phyloP scores from a whole-genome alignment of 306 rosid species.

The Cicer chorassanicum region DNA sequence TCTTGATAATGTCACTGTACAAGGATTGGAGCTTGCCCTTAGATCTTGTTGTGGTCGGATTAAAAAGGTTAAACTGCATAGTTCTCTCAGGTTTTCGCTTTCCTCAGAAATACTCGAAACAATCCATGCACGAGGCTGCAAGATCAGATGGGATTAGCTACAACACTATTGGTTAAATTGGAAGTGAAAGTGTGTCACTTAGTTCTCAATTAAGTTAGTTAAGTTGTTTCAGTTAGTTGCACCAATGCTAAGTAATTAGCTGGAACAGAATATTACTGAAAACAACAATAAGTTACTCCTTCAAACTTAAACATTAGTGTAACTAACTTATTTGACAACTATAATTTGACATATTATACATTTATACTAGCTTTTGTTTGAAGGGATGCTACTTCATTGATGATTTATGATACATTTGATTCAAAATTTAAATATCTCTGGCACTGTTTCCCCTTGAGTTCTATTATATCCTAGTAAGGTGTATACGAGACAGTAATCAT shows the following conservation, averaged over 20 bases:
- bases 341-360: too few relatives aligned
- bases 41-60: constrained; percentile 57
- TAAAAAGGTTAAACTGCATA: constrained; percentile 62
- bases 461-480: background rate
- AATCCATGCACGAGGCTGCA: constrained; percentile 60
- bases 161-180: background rate
- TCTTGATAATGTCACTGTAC: constrained; percentile 53
- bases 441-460: background rate
- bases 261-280: background rate
- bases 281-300: background rate
- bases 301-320: background rate
- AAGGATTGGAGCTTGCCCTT: constrained; percentile 69
- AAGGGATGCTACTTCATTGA: constrained; percentile 29
- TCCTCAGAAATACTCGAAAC: constrained; percentile 56
- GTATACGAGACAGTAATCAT: constrained; percentile 3
- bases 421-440: background rate
- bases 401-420: background rate
- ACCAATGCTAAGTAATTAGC: background rate
- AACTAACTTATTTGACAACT: background rate
- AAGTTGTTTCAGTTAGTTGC: background rate
- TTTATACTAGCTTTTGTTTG: constrained; percentile 31
- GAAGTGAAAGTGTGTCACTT: background rate
- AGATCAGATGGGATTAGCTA: constrained; percentile 73
- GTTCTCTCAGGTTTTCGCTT: constrained; percentile 55
- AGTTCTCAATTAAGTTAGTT: constrained; percentile 6